Percentiles rank a stretch among this genome's conserved stretches.
Conservation (phyloP, 768 basidiomycete genomes). For the Suillus subalutaceus region DNA sequence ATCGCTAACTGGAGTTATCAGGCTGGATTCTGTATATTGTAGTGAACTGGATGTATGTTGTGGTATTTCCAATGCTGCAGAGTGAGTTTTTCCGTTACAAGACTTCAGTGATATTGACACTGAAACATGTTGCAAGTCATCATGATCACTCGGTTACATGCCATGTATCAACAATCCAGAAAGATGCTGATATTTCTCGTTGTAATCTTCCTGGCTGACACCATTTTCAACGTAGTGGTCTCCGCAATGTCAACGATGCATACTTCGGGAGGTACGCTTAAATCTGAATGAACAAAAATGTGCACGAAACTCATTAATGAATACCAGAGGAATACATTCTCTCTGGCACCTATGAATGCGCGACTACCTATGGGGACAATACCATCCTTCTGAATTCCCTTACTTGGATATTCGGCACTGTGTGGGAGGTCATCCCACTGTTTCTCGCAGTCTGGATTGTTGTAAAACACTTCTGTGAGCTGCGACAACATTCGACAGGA, state of each 20-base stretch:
- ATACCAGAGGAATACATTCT: neutral
- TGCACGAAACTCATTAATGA: neutral
- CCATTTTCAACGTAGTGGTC: neutral
- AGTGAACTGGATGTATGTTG: neutral
- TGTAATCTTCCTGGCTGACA: neutral
- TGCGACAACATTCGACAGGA: neutral
- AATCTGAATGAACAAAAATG: neutral
- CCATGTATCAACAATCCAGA: constrained; percentile 1
- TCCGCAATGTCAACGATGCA: neutral
- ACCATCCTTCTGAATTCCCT: neutral
- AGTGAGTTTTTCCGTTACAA: neutral
- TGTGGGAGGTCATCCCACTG: neutral
- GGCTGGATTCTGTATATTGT: neutral
- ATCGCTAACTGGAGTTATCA: neutral
- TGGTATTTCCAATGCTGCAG: neutral
- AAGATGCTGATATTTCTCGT: neutral
- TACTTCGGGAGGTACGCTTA: neutral
- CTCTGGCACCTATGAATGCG: neutral
- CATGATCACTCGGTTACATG: neutral
- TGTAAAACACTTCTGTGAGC: neutral
- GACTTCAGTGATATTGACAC: neutral
- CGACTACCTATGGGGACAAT: neutral
- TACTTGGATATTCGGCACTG: neutral
- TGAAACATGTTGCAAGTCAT: neutral
- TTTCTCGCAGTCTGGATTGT: neutral